Evolutionary conservation across 352 stramenopile genomes (phyloP).

Genomic region (Elongisporangium senticosum): DNA sequence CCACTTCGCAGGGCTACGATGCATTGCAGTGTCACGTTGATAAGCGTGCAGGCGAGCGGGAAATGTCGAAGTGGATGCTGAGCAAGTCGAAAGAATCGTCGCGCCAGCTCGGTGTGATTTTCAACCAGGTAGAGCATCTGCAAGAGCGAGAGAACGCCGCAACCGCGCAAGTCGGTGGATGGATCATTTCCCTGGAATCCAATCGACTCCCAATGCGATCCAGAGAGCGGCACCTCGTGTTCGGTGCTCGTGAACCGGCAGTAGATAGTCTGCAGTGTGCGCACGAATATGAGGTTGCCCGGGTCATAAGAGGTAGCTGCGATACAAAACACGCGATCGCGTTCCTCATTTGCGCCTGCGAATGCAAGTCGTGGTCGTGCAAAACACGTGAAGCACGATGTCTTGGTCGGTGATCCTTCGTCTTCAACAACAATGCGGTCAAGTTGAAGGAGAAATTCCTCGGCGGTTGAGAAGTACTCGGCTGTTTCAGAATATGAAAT

Average conservation of each 20-base stretch:
- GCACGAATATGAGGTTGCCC: constrained; percentile 34
- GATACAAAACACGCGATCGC: constrained; percentile 75
- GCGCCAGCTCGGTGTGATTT: constrained; percentile 40
- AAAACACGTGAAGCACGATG: constrained; percentile 60
- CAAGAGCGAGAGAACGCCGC: constrained; percentile 80
- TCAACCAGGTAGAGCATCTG: constrained; percentile 82
- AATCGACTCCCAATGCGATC: constrained; percentile 81
- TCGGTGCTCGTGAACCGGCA: constrained; percentile 26
- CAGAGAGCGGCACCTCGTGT: constrained; percentile 41
- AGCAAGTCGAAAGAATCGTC: constrained; percentile 39
- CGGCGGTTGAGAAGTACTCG: constrained; percentile 31
- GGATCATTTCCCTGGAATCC: constrained; percentile 88
- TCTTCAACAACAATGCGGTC: constrained; percentile 61
- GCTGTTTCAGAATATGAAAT: constrained; percentile 43
- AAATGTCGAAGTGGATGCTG: constrained; percentile 63
- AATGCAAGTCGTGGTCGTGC: constrained; percentile 51
- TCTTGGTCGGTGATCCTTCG: constrained; percentile 13
- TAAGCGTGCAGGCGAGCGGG: constrained; percentile 62
- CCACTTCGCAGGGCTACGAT: constrained; percentile 63
- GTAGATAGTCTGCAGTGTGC: constrained; percentile 68
- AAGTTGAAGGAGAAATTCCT: constrained; percentile 29
- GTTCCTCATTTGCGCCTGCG: constrained; percentile 41
- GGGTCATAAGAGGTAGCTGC: constrained; percentile 46
- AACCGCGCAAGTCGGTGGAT: constrained; percentile 81
- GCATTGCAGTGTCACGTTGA: constrained; percentile 73